Evolutionary conservation across 129 eudicot genomes (phyloP), one percentile per base, ranked within the genome.

Genomic region (Centrapalus pauciflorus): DNA sequence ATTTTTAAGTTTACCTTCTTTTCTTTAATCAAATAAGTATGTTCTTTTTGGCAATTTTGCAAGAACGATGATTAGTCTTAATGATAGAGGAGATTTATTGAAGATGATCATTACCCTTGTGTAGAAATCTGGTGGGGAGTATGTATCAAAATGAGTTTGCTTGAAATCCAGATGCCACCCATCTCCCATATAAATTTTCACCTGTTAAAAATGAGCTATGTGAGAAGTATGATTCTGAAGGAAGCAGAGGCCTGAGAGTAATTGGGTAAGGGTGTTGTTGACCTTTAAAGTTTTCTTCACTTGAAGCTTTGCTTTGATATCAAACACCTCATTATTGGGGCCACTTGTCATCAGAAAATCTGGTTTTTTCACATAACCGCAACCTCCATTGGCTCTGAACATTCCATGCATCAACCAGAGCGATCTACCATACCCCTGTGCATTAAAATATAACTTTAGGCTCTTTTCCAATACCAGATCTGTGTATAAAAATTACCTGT

Each of bases 391-490:
- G 67, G 86, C 82, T 76, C 88, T 77, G 49, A 87, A 91, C 93
- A 87, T 80, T 57, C 97, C 97, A 46, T 91, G 95, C 98, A 91
- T 91, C 80, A 87, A 75, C 98, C 98, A 91, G 7, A 91, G 88
- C 0, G 80, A 71, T 72, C 86, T 85, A 49, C 97, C 97, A 35
- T 91, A 85, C 24, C 97, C 97, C 94, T 90, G n/a, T n/a, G 82
- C 45, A 68, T 80, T 55, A 3, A 61, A 37, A n/a, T 54, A 23
- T 40, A n/a, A n/a, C n/a, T n/a, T n/a, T n/a, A n/a, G n/a, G n/a
- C n/a, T n/a, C n/a, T n/a, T n/a, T n/a, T n/a, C n/a, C n/a, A n/a
- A n/a, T n/a, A n/a, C n/a, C n/a, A n/a, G n/a, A n/a, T n/a, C n/a
- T n/a, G n/a, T n/a, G n/a, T n/a, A n/a, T n/a, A n/a, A n/a, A n/a